Base-by-base conservation (phyloP, 768 basidiomycete species). In the Pleurotus sapidus region DNA sequence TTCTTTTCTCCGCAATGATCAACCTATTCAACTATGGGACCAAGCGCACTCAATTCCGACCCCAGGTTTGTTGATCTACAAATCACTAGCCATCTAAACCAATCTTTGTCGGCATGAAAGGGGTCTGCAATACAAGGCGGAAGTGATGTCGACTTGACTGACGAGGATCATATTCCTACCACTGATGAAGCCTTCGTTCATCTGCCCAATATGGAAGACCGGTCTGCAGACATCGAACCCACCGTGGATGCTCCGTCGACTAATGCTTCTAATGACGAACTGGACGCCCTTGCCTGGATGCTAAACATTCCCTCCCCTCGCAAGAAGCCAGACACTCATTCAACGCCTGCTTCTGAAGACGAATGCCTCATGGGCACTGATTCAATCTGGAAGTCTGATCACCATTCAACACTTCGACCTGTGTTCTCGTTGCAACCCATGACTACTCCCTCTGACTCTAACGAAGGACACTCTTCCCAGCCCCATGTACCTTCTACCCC, bases 1-100 rank as follows among this genome's bases (percentile, higher is more conserved):
- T 70, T 17, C 62, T 85, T 40, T 71, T 63, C 59, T 64, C 76
- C 42, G 68, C 74, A 17, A 64, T 84, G 69, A 77, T 81, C 57
- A 68, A 70, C 43, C 61, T 81, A 24, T 83, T 78, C 60, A 71
- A 74, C 55, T 57, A 62, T 49, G 73, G 75, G 8, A 67, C 80
- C 62, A 72, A 74, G 43, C 73, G 72, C 8, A 71, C 72, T 12
- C 37, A 40, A 18, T 54, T 54, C 39, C 51, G 51, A 5, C 51
- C 51, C n/a, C 15, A n/a, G 23, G 51, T 54, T 54, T 14, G 51
- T 54, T 8, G 7, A 15, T 15, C 46, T 7, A 9, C 14, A 24
- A 24, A 39, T 17, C 24, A 23, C 18, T 42, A 15, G 3, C 18
- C 14, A 15, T 9, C 51, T 42, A 15, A 18, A 11, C 24, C 34